Percentiles rank a stretch among this genome's conserved stretches.
Conservation (phyloP, 495 filamentous ascomycete genomes). For the Talaromyces borbonicus region DNA sequence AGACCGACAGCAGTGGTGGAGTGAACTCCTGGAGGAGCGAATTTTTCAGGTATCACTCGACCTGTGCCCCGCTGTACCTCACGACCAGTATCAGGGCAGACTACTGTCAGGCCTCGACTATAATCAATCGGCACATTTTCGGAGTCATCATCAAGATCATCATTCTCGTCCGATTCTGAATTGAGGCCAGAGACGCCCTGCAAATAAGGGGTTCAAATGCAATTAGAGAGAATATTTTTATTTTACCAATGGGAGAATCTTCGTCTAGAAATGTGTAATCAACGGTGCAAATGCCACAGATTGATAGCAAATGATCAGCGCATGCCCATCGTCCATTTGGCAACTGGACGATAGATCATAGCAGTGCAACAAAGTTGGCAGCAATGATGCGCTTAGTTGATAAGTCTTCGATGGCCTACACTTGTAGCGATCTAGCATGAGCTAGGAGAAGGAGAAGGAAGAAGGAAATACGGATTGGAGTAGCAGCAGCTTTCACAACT, state of each 20-base stretch:
- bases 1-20: not conserved
- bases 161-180: not conserved
- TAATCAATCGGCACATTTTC: not conserved
- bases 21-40: conserved; percentile 14
- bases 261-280: conserved; percentile 21
- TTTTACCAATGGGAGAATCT: not conserved
- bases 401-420: too few species aligned
- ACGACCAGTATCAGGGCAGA: not conserved
- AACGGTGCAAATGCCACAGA: conserved; percentile 13
- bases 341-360: too few species aligned
- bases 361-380: too few species aligned
- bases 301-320: conserved; percentile 14
- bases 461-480: too few species aligned
- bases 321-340: conserved; percentile 18
- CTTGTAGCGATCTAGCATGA: too few species aligned
- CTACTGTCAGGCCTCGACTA: too few species aligned
- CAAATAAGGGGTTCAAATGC: not conserved
- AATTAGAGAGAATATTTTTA: not conserved
- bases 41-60: conserved; percentile 17
- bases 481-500: too few species aligned
- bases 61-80: conserved; percentile 17
- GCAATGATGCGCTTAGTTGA: too few species aligned
- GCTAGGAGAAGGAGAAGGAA: too few species aligned
- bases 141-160: not conserved
- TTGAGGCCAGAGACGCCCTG: not conserved